phyloP scores from a whole-genome alignment of 2,329 filamentous ascomycete genomes.

The Sphaerulina musiva region DNA sequence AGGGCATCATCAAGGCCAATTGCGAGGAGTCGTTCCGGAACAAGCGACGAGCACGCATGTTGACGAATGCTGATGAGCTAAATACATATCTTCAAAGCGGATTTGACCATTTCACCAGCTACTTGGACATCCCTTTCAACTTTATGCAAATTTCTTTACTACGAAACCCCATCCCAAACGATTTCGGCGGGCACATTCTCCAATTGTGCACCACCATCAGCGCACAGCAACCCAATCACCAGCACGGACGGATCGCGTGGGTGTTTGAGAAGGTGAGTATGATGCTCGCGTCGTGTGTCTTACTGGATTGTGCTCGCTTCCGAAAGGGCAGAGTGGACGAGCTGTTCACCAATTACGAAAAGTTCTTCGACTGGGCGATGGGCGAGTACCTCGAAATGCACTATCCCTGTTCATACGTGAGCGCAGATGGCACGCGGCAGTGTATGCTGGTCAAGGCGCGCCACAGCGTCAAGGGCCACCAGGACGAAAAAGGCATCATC shows the following conservation, averaged over 20 bases:
- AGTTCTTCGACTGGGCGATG: slow-evolving; percentile 41
- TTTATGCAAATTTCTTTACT: slow-evolving; percentile 45
- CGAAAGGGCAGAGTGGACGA: slow-evolving; percentile 34
- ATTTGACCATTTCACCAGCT: slow-evolving; percentile 46
- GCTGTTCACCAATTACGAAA: slow-evolving; percentile 39
- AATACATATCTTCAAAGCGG: slow-evolving; percentile 45
- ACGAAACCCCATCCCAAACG: slow-evolving; percentile 41
- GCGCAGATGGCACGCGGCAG: slow-evolving; percentile 27
- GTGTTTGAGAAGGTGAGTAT: slow-evolving; percentile 43
- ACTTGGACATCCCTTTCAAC: slow-evolving; percentile 45
- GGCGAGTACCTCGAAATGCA: slow-evolving; percentile 42
- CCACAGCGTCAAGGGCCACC: slow-evolving; percentile 37
- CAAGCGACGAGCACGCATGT: slow-evolving; percentile 44
- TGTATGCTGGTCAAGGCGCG: slow-evolving; percentile 33
- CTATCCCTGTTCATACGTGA: slow-evolving; percentile 43
- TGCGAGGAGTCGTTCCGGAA: slow-evolving; percentile 38
- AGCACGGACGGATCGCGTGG: slow-evolving; percentile 28
- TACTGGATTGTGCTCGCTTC: slow-evolving; percentile 43
- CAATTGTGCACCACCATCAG: slow-evolving; percentile 42
- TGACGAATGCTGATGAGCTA: slow-evolving; percentile 43
- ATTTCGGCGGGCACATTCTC: slow-evolving; percentile 48
- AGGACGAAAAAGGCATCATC: slow-evolving; percentile 41
- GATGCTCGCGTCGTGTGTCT: slow-evolving; percentile 48
- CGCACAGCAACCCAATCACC: slow-evolving; percentile 30
- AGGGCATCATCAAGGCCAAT: slow-evolving; percentile 38